These are phyloP conservation scores for Gossypium rotundifolium DNA, from an alignment of 345 rosid genomes.

Conservation along the genomic window DNA sequence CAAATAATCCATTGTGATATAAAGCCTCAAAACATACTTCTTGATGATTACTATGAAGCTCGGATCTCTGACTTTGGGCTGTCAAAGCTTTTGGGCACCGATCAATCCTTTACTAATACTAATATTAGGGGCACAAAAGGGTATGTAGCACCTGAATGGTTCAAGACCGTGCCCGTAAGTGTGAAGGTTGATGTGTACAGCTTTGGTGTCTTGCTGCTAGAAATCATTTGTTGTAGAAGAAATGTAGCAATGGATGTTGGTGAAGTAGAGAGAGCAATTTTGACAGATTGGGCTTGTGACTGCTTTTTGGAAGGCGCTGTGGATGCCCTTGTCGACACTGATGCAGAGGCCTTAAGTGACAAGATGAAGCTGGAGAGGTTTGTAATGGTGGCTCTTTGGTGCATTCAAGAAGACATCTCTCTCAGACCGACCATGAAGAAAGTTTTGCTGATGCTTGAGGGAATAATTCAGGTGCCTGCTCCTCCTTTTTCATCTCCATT, in stretches of 20 bases:
- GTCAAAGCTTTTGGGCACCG: conserved; percentile 35
- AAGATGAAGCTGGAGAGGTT: conserved; percentile 15
- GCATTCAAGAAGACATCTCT: conserved; percentile 34
- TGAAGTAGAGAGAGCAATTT: conserved; percentile 25
- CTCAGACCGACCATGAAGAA: conserved; percentile 36
- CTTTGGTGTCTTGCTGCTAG: conserved; percentile 36
- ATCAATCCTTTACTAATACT: conserved; percentile 39
- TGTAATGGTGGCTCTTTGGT: conserved; percentile 35
- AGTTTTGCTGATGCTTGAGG: conserved; percentile 40
- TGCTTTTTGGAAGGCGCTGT: conserved; percentile 27
- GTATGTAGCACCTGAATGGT: conserved; percentile 47
- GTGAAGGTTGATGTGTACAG: conserved; percentile 44
- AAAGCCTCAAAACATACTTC: conserved; percentile 17
- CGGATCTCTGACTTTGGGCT: conserved; percentile 47
- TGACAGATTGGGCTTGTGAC: conserved; percentile 31
- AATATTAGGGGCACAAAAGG: conserved; percentile 43
- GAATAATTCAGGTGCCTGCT: conserved; percentile 22
- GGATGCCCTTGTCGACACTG: conserved; percentile 25
- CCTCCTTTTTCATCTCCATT: conserved; percentile 17
- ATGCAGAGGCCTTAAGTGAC: conserved; percentile 15
- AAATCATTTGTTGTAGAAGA: conserved; percentile 36
- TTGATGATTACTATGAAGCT: conserved; percentile 30
- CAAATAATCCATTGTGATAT: conserved; percentile 4
- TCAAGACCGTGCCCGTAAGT: conserved; percentile 35
- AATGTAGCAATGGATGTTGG: conserved; percentile 12